These are phyloP conservation scores for Pleurotus eryngii DNA, from an alignment of 768 basidiomycete species.

Conservation along the genomic window DNA sequence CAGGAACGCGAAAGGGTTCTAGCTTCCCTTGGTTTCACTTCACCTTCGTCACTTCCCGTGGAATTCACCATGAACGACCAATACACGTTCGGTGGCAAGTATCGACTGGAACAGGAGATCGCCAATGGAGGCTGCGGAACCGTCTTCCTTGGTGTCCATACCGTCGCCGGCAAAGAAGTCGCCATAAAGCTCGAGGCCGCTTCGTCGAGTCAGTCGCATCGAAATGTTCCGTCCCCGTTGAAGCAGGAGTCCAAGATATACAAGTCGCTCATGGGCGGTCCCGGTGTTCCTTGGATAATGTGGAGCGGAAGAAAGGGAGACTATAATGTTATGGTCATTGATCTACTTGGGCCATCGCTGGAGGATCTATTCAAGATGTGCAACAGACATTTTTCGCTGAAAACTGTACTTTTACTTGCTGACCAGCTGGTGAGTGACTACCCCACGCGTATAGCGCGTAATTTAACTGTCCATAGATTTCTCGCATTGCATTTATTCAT, in stretches of 20 bases:
- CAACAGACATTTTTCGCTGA: constrained; percentile 89
- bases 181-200: constrained; percentile 82
- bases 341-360: constrained; percentile 87
- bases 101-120: constrained; percentile 75
- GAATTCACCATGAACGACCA: constrained; percentile 23
- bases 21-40: background rate
- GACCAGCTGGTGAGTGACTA: constrained; percentile 82
- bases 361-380: constrained; percentile 87
- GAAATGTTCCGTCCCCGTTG: constrained; percentile 52
- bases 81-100: constrained; percentile 67
- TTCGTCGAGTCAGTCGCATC: constrained; percentile 16
- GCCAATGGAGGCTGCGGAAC: constrained; percentile 83
- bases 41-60: background rate
- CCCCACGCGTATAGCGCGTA: background rate
- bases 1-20: constrained; percentile 6
- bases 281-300: constrained; percentile 89
- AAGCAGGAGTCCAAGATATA: constrained; percentile 91
- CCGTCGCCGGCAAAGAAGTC: constrained; percentile 78
- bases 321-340: constrained; percentile 98
- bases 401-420: constrained; percentile 89
- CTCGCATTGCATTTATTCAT: constrained; percentile 95
- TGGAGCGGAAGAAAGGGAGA: constrained; percentile 89
- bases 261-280: constrained; percentile 85
- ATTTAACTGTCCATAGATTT: constrained; percentile 55
- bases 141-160: constrained; percentile 77